These are phyloP conservation scores for Stephanodiscus minutulus DNA, from an alignment of 108 stramenopile species.

Conservation along the genomic window DNA sequence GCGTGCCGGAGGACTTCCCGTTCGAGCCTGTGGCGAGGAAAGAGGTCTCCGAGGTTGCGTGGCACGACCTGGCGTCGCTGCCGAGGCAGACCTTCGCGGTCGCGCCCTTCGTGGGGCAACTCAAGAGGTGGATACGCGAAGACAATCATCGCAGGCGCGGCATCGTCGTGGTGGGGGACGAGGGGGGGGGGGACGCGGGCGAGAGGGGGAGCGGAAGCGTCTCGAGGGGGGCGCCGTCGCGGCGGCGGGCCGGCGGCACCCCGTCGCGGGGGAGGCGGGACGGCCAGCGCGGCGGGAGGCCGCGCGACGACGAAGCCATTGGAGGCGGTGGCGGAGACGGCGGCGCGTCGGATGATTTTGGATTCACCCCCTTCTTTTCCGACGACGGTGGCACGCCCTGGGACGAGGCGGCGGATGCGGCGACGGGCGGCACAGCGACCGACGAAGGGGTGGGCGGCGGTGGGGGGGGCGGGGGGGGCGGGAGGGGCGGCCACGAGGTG, in stretches of 20 bases:
- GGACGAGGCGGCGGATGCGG: slow-evolving; percentile 51
- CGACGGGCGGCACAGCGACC: neutral
- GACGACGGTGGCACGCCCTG: slow-evolving; percentile 79
- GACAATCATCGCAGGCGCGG: slow-evolving; percentile 18
- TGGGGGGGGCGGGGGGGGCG: neutral
- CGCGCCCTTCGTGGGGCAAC: slow-evolving; percentile 64
- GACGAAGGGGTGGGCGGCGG: neutral
- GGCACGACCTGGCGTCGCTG: slow-evolving; percentile 61
- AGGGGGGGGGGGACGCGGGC: no score
- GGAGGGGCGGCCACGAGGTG: neutral
- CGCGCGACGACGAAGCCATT: neutral
- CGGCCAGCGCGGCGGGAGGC: neutral
- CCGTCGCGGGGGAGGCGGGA: neutral
- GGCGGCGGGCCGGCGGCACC: no score
- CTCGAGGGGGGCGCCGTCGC: no score
- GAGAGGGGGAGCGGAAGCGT: no score
- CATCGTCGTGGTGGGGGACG: neutral
- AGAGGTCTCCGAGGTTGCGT: slow-evolving; percentile 73
- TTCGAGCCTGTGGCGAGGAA: slow-evolving; percentile 87
- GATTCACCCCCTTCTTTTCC: slow-evolving; percentile 77
- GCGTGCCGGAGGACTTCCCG: slow-evolving; percentile 82
- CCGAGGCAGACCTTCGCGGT: slow-evolving; percentile 78
- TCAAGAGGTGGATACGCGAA: slow-evolving; percentile 69
- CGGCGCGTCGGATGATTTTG: slow-evolving; percentile 22
- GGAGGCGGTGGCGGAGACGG: no score